Conservation (phyloP, 306 rosid genomes). For the Malus asiatica region DNA sequence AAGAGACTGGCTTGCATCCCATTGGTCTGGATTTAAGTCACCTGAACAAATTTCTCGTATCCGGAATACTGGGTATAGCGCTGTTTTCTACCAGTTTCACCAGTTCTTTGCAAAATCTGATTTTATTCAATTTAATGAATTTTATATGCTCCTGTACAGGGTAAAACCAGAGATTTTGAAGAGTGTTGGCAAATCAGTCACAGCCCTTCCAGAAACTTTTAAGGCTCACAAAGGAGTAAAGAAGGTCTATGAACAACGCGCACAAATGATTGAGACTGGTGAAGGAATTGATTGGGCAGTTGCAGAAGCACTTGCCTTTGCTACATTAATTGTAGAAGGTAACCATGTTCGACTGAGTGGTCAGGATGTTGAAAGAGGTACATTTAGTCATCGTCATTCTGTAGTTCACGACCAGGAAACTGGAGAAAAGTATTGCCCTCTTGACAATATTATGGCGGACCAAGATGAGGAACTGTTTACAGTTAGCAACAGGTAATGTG, state of each 20-base stretch:
- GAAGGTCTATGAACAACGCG: constrained; percentile 74
- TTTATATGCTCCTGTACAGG: constrained; percentile 28
- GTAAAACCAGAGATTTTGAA: constrained; percentile 92
- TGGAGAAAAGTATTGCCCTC: constrained; percentile 77
- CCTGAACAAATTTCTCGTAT: constrained; percentile 93
- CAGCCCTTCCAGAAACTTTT: constrained; percentile 63
- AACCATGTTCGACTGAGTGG: constrained; percentile 94
- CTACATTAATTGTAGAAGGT: constrained; percentile 85
- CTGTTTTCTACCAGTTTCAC: constrained; percentile 10
- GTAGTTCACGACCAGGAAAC: constrained; percentile 87
- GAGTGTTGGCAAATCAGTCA: constrained; percentile 86
- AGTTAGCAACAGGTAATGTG: constrained; percentile 88
- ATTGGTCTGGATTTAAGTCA: constrained; percentile 92
- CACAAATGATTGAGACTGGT: constrained; percentile 90
- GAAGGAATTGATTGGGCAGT: constrained; percentile 95
- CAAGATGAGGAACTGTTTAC: constrained; percentile 91
- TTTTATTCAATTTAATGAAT: background rate
- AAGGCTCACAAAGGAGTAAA: constrained; percentile 87
- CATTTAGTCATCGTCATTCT: constrained; percentile 91
- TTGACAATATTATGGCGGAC: constrained; percentile 75
- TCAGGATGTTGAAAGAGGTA: constrained; percentile 98
- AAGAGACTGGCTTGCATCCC: constrained; percentile 97
- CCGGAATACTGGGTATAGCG: constrained; percentile 77
- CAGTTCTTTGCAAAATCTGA: background rate
- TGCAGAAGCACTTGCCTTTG: constrained; percentile 93